Percentiles rank a stretch among this genome's conserved stretches.
Conservation (phyloP, 345 rosid species). For the Diplotaxis tenuifolia region DNA sequence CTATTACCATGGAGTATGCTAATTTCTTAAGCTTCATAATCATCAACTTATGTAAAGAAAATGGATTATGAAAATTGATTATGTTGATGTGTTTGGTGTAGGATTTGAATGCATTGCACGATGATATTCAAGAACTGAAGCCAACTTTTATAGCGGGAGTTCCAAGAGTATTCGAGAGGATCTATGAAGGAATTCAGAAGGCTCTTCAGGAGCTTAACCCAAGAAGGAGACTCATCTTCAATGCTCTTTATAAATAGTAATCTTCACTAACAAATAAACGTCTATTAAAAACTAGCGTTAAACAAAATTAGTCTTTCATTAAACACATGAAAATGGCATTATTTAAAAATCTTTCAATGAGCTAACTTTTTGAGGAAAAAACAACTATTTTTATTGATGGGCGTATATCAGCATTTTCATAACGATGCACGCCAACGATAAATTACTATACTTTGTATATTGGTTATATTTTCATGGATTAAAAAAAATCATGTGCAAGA, state of each 20-base stretch:
- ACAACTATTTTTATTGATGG: neutral
- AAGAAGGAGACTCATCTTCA: slow-evolving; percentile 53
- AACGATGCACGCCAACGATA: neutral
- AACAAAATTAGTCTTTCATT: neutral
- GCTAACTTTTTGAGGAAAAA: neutral
- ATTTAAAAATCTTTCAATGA: neutral
- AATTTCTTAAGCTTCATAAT: neutral
- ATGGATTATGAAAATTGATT: neutral
- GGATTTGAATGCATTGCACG: slow-evolving; percentile 81
- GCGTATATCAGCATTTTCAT: neutral
- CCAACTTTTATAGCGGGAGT: slow-evolving; percentile 93
- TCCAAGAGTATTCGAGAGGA: slow-evolving; percentile 88
- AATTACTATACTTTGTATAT: no score
- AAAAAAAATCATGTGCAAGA: neutral
- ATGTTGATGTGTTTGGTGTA: slow-evolving; percentile 25
- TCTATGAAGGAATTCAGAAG: slow-evolving; percentile 62
- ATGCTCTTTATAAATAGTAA: slow-evolving; percentile 76
- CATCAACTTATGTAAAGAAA: neutral
- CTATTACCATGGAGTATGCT: slow-evolving; percentile 87
- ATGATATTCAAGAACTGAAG: slow-evolving; percentile 77
- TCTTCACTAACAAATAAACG: slow-evolving; percentile 16
- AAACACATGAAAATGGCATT: neutral
- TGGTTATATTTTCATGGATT: neutral
- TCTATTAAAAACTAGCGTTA: neutral
- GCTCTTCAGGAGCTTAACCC: slow-evolving; percentile 83